Evolutionary conservation across 495 filamentous ascomycete species (phyloP), one percentile per base, ranked within the genome.

Genomic region (Cryomyces minteri): DNA sequence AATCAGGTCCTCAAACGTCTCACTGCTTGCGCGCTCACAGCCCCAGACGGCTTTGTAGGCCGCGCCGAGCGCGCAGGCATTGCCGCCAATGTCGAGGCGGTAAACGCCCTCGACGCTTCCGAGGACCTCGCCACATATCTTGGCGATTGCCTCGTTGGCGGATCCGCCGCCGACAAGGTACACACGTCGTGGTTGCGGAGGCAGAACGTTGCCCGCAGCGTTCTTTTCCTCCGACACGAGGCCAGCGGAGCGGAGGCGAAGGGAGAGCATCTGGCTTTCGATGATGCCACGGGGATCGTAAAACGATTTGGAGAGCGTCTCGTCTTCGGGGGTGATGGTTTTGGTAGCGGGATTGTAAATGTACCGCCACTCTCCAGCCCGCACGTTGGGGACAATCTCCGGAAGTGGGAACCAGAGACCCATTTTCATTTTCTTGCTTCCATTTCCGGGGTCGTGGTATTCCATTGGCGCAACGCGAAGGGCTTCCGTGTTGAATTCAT

Each of bases 21-120:
- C 77, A 28, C 72, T 72, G 1, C 55, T 44, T 18, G 59, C 54
- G 31, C 84, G 64, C 64, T 94, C 86, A 32, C 84, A 66, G 1
- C 79, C 84, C 90, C 90, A 98, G 0, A 88, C 79, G 41, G 90
- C 88, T 64, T 94, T 94, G 59, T 98, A 94, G n/a, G 88, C 90
- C 12, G 85, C 86, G 8, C 88, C 90, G 6, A 98, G 62, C 14
- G 88, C 90, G 61, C 90, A 98, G 31, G 90, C 88, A 63, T 94
- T 94, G 5, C 87, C 84, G n/a, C 88, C 87, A 25, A 95, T 80
- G 60, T 96, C 88, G 4, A 98, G 72, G 62, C 77, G 77, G 56
- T 83, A 98, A 12, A 96, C 82, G 6, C 90, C 90, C 44, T 96
- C 90, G 4, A 67, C 68, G 5, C 86, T 83, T 25, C 90, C 90